These are phyloP conservation scores for Leccinum griseonigrum DNA, from an alignment of 1,284 basidiomycete species.

Conservation along the genomic window DNA sequence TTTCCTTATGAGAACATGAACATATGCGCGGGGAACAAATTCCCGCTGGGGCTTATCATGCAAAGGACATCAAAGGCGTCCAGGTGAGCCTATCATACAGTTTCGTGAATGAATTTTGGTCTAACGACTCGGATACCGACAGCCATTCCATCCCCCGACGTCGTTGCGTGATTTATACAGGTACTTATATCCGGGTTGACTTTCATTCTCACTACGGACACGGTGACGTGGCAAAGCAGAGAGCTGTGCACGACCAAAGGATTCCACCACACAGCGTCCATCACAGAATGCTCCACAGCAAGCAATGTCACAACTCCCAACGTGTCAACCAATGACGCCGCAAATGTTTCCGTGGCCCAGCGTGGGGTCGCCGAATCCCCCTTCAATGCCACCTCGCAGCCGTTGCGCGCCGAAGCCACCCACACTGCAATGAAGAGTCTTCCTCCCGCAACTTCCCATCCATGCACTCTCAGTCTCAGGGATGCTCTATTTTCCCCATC, in stretches of 20 bases:
- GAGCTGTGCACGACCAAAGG: conserved; percentile 45
- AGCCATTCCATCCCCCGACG: conserved; percentile 77
- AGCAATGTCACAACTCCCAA: background rate
- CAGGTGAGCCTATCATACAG: conserved; percentile 57
- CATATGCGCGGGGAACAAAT: too few relatives aligned
- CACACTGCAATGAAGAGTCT: background rate
- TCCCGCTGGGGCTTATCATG: conserved; percentile 74
- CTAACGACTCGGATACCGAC: conserved; percentile 2
- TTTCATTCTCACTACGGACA: conserved; percentile 93
- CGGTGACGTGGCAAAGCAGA: conserved; percentile 73
- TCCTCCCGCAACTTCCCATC: conserved; percentile 1
- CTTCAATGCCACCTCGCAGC: background rate
- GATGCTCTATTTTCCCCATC: background rate
- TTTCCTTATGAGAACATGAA: too few relatives aligned
- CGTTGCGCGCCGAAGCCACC: background rate
- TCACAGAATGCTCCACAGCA: background rate
- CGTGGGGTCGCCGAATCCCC: background rate
- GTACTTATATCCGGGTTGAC: conserved; percentile 82
- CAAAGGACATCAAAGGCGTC: conserved; percentile 89
- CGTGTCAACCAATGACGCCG: conserved; percentile 1
- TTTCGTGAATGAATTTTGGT: background rate
- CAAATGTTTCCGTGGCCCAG: conserved; percentile 9
- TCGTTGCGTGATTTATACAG: conserved; percentile 83
- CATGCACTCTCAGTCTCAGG: background rate
- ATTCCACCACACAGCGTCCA: conserved; percentile 9